Base-by-base conservation (phyloP, 768 basidiomycete genomes). In the Suillus lakei region DNA sequence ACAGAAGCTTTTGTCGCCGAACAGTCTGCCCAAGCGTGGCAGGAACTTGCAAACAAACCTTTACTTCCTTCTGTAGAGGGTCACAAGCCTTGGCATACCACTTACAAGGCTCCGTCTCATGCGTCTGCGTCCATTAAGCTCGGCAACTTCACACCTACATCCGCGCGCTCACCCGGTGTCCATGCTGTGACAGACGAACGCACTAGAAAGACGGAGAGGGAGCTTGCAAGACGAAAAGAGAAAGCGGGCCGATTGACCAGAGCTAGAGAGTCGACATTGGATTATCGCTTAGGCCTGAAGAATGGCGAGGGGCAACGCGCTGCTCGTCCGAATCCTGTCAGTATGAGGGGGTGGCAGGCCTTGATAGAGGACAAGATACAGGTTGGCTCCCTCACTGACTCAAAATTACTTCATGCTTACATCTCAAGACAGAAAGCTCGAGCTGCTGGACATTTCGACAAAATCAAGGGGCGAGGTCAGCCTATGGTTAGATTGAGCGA, bases 351-450 rank as follows among this genome's bases (percentile, higher is more conserved):
- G 0, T 94, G 92, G 91, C 82, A 84, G 16, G 85, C 83, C 63
- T 78, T 95, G 60, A 84, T 91, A 15, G 93, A 96, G 71, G 92
- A 93, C 69, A 83, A 84, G 62, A 93, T 95, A 71, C 90, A 95
- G 84, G 93, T 89, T 23, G n/a, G 23, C 53, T 63, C 38, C 55
- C 16, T 23, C n/a, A 28, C 5, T 39, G 48, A 26, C 13, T 58
- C 23, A 4, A 41, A 21, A 4, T 36, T 6, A 18, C 50, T 44
- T 68, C 30, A 51, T 62, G 38, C 50, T 41, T 21, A 55, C 50
- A 28, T 28, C 48, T 65, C 26, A 51, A 44, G 48, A 30, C 68
- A 91, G 91, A 86, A 83, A 81, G 91, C 89, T 18, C 80, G 88
- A 26, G 78, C 83, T 60, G 86, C 86, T 9, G 93, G 94, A 2